Conservation (phyloP, 108 stramenopile genomes). For the Schizochytrium sp. region DNA sequence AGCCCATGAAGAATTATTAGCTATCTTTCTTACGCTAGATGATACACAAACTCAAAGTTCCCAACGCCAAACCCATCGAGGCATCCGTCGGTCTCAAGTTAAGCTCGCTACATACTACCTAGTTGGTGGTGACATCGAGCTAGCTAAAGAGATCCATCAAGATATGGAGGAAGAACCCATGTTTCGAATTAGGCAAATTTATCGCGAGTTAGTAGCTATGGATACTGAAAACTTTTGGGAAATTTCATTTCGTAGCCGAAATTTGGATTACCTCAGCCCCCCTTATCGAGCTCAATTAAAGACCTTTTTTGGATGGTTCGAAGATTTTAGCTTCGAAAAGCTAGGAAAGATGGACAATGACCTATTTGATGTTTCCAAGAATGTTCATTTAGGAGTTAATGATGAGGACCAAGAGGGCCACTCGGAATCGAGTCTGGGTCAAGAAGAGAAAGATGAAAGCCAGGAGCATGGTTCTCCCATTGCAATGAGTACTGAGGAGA, state of each 20-base stretch:
- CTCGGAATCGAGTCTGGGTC: background rate
- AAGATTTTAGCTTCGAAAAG: slow-evolving; percentile 23
- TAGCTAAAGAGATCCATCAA: slow-evolving; percentile 28
- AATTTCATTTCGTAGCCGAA: slow-evolving; percentile 24
- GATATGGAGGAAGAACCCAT: slow-evolving; percentile 38
- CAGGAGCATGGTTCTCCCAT: background rate
- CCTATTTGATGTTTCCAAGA: background rate
- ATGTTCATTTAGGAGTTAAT: background rate
- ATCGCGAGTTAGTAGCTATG: slow-evolving; percentile 42
- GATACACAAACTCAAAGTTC: slow-evolving; percentile 9
- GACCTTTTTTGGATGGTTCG: slow-evolving; percentile 54
- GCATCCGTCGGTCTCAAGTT: slow-evolving; percentile 26
- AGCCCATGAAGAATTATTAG: background rate
- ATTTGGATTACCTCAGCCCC: slow-evolving; percentile 24
- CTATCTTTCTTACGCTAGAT: slow-evolving; percentile 12
- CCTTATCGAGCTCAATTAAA: background rate
- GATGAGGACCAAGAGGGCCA: background rate
- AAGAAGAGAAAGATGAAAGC: background rate
- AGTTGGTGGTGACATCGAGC: slow-evolving; percentile 2
- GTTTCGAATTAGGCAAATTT: slow-evolving; percentile 3
- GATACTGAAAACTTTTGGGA: slow-evolving; percentile 56
- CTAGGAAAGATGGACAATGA: background rate
- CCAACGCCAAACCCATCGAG: slow-evolving; percentile 31
- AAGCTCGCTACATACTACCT: slow-evolving; percentile 33
- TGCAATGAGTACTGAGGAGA: background rate